phyloP scores from a whole-genome alignment of 352 stramenopile species.

The Phytophthora pisi region DNA sequence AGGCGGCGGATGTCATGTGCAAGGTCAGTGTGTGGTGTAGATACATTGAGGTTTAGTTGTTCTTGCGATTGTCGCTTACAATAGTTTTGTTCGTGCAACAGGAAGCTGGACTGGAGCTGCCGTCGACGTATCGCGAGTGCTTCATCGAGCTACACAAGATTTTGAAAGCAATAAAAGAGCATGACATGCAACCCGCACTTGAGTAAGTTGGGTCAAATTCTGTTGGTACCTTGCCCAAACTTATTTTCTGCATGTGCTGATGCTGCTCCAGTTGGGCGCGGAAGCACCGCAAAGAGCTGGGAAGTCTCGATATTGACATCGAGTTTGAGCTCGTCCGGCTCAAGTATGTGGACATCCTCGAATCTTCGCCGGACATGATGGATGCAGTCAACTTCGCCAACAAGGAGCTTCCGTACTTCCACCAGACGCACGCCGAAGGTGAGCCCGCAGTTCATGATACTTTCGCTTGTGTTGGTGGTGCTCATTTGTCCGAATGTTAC shows the following conservation, averaged over 20 bases:
- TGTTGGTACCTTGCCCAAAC: background rate
- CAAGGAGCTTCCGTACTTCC: constrained; percentile 66
- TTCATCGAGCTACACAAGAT: constrained; percentile 76
- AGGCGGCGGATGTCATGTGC: constrained; percentile 72
- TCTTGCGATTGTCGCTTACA: background rate
- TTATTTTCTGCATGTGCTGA: constrained; percentile 11
- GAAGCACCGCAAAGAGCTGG: constrained; percentile 57
- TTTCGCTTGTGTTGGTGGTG: background rate
- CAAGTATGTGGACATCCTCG: constrained; percentile 80
- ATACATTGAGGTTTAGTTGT: background rate
- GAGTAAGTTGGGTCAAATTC: constrained; percentile 44
- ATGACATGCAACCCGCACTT: constrained; percentile 67
- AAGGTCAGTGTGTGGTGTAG: constrained; percentile 35
- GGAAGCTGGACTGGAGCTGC: constrained; percentile 65
- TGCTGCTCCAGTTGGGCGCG: constrained; percentile 58
- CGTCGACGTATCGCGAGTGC: constrained; percentile 56
- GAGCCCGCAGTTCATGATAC: background rate
- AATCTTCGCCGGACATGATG: constrained; percentile 67
- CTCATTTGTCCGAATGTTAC: constrained; percentile 1
- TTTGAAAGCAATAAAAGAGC: constrained; percentile 65
- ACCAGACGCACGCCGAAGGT: constrained; percentile 67
- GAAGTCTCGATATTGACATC: constrained; percentile 62
- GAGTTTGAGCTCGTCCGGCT: constrained; percentile 87
- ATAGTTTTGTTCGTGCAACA: constrained; percentile 17
- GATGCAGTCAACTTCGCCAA: constrained; percentile 73